Conservation (phyloP, 1,139 yeast genomes). For the Kodamaea sp. region DNA sequence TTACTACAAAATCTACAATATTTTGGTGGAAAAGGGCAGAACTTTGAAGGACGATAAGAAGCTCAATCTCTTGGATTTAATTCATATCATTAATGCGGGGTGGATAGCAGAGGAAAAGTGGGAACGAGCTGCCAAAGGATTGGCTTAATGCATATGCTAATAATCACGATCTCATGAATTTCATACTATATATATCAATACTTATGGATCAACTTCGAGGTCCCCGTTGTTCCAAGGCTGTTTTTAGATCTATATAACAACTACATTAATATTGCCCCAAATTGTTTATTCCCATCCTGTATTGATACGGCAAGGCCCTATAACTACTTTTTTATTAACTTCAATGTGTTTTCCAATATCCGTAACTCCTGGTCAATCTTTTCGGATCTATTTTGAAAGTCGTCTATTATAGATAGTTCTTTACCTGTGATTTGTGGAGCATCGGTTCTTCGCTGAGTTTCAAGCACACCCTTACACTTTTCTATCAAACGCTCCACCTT, state of each 20-base stretch:
- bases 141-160: too few species aligned
- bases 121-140: constrained; percentile 57
- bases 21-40: constrained; percentile 59
- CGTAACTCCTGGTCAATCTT: constrained; percentile 25
- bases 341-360: constrained; percentile 22
- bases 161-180: too few species aligned
- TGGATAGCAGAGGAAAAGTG: constrained; percentile 69
- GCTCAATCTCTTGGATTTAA: constrained; percentile 60
- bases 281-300: too few species aligned
- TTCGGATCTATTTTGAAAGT: constrained; percentile 24
- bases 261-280: too few species aligned
- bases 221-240: too few species aligned
- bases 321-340: constrained; percentile 6
- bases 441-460: background rate
- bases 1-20: constrained; percentile 56
- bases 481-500: constrained; percentile 21
- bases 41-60: constrained; percentile 50
- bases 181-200: too few species aligned
- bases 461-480: constrained; percentile 16
- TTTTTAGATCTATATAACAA: too few species aligned
- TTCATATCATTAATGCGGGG: constrained; percentile 64
- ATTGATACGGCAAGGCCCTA: too few species aligned
- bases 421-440: background rate
- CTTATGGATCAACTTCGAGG: too few species aligned
- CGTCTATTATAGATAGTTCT: constrained; percentile 13